phyloP scores from a whole-genome alignment of 2,329 filamentous ascomycete species.

The Xylaria sp. region DNA sequence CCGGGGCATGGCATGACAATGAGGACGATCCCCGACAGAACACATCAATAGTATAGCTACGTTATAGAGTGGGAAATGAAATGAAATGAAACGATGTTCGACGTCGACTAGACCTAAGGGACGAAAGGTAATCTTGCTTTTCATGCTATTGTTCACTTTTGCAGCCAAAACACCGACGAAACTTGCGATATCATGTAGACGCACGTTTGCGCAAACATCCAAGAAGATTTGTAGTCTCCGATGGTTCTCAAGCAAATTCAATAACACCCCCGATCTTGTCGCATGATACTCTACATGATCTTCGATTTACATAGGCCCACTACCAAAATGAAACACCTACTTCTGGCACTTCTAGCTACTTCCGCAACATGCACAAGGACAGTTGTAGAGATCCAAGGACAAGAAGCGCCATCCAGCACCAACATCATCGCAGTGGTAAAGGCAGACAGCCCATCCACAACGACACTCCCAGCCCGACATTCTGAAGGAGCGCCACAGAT shows the following conservation, averaged over 20 bases:
- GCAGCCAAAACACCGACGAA: not conserved
- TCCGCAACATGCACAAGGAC: not conserved
- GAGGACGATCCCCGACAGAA: conserved; percentile 8
- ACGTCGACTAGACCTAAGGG: not conserved
- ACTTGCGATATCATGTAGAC: not conserved
- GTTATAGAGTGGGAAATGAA: not conserved
- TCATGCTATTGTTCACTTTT: not conserved
- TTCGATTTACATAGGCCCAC: not conserved
- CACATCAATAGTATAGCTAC: not conserved
- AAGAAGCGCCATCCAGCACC: not conserved
- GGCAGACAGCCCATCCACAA: not conserved
- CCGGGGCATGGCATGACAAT: conserved; percentile 13
- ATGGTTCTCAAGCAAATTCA: not conserved
- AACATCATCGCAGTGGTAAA: not conserved
- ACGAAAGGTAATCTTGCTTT: not conserved
- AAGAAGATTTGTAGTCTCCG: not conserved
- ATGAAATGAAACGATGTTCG: not conserved
- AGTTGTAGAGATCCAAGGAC: not conserved
- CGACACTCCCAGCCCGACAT: not conserved
- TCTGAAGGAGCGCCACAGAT: not conserved
- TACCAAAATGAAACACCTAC: conserved; percentile 17
- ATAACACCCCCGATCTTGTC: not conserved
- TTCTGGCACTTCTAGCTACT: conserved; percentile 6
- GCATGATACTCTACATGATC: not conserved
- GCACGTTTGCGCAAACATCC: not conserved